Conservation (phyloP, 2,329 filamentous ascomycete species). For the Penicillium sclerotigenum region DNA sequence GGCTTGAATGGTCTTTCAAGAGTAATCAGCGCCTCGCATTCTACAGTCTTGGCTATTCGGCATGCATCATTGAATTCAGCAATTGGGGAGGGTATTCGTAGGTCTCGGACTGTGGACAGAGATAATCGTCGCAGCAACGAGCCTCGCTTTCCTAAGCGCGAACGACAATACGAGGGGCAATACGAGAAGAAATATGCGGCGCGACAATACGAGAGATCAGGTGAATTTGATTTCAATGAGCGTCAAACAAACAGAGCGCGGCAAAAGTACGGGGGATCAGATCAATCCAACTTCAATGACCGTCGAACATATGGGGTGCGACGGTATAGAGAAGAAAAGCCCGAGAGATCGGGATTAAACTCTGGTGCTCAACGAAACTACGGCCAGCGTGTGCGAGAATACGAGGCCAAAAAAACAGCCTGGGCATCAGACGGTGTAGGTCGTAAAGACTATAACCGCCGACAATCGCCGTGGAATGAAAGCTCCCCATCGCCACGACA, state of each 20-base stretch:
- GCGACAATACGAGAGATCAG: conserved; percentile 1
- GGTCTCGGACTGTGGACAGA: conserved; percentile 28
- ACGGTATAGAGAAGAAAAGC: background rate
- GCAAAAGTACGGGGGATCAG: background rate
- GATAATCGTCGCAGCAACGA: conserved; percentile 6
- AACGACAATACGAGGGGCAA: background rate
- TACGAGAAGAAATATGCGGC: background rate
- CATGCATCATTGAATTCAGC: conserved; percentile 63
- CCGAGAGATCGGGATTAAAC: background rate
- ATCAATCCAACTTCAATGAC: background rate
- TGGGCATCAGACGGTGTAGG: background rate
- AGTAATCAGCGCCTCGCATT: background rate
- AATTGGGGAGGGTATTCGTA: conserved; percentile 65
- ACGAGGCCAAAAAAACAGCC: background rate
- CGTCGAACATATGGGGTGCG: background rate
- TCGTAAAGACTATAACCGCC: background rate
- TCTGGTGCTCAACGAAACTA: background rate
- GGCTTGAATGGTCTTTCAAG: background rate
- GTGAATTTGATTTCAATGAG: background rate
- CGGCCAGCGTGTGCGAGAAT: background rate
- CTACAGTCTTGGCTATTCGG: conserved; percentile 30
- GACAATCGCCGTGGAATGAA: background rate
- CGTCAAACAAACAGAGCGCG: background rate
- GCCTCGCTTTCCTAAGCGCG: background rate
- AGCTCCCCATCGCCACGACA: background rate